These are phyloP conservation scores for Cercophora scortea DNA, from an alignment of 495 filamentous ascomycete species.

Conservation along the genomic window DNA sequence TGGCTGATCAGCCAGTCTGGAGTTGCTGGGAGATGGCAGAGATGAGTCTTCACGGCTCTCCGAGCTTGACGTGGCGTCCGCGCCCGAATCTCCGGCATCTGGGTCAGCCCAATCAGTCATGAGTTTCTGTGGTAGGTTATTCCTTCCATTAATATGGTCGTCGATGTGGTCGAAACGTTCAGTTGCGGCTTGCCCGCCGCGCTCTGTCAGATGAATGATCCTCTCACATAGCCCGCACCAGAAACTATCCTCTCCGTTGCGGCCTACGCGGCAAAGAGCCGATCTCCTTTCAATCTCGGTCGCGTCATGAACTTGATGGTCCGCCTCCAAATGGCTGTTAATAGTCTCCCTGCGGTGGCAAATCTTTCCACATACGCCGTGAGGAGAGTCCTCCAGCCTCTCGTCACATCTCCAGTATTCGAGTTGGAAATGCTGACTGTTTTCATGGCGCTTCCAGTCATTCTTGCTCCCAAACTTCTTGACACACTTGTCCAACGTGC, in stretches of 20 bases:
- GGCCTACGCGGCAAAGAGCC: constrained; percentile 52
- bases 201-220: constrained; percentile 47
- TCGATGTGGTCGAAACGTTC: constrained; percentile 87
- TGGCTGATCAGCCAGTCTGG: no score
- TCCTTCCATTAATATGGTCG: constrained; percentile 55
- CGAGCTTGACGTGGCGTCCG: not conserved
- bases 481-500: constrained; percentile 65
- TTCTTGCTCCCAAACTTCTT: constrained; percentile 87
- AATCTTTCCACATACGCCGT: constrained; percentile 45
- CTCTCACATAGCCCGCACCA: constrained; percentile 85
- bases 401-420: constrained; percentile 71
- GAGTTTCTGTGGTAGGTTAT: constrained; percentile 15
- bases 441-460: constrained; percentile 96
- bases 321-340: constrained; percentile 47
- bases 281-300: constrained; percentile 36
- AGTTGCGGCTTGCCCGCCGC: constrained; percentile 54
- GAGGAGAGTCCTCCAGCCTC: constrained; percentile 12
- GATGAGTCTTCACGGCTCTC: not conserved
- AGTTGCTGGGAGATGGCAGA: no score
- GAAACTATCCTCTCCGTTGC: constrained; percentile 61
- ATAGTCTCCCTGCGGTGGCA: constrained; percentile 58
- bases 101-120: constrained; percentile 32
- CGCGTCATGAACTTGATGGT: constrained; percentile 38
- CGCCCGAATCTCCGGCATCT: not conserved
- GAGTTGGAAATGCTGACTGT: constrained; percentile 69